A percentile compares a stretch with the other conserved stretches of the same genome.
Conservation (phyloP, 805 yeast genomes). For the Candida multigemmis region DNA sequence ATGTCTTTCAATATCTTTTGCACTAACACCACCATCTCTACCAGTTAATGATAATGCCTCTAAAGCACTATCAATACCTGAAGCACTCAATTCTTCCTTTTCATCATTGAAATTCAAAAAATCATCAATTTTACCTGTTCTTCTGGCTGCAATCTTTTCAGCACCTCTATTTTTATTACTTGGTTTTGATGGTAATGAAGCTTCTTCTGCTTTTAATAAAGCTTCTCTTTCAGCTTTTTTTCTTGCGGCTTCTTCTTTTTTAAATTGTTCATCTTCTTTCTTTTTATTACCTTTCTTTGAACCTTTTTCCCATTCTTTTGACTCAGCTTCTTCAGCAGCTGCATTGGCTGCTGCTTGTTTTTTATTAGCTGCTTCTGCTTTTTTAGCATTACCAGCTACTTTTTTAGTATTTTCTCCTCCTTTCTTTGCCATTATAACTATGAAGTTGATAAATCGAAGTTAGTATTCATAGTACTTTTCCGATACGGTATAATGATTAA, state of each 20-base stretch:
- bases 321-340: constrained; percentile 44
- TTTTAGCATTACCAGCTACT: constrained; percentile 56
- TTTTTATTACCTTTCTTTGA: constrained; percentile 61
- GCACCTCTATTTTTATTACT: constrained; percentile 55
- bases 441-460: too few relatives aligned
- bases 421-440: constrained; percentile 34
- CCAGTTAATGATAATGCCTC: constrained; percentile 66
- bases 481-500: too few relatives aligned
- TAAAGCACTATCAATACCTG: constrained; percentile 70
- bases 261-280: constrained; percentile 58
- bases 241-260: constrained; percentile 66
- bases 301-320: constrained; percentile 62
- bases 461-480: too few relatives aligned
- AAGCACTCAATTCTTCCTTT: constrained; percentile 49
- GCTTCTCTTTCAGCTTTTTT: constrained; percentile 81
- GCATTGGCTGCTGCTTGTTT: constrained; percentile 45
- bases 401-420: constrained; percentile 45
- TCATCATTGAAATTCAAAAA: constrained; percentile 48
- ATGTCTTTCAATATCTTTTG: constrained; percentile 69
- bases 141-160: constrained; percentile 53
- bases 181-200: constrained; percentile 51
- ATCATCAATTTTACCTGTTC: constrained; percentile 58
- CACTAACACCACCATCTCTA: constrained; percentile 45
- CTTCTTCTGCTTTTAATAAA: constrained; percentile 55
- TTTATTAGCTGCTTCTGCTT: constrained; percentile 55